phyloP scores from a whole-genome alignment of 306 rosid species.

The Vigna mungo region DNA sequence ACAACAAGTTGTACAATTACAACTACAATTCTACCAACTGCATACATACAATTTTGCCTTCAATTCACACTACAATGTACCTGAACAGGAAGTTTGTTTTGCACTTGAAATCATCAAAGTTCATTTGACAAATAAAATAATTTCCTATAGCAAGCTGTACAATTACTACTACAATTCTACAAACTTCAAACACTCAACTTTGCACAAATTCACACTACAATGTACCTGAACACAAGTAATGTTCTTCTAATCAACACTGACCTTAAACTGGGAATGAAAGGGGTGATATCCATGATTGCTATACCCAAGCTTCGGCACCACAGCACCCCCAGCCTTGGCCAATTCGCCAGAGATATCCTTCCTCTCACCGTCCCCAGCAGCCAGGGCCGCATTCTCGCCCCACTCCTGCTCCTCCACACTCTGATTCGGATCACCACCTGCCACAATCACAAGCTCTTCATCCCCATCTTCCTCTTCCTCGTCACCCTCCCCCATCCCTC shows the following conservation, averaged over 20 bases:
- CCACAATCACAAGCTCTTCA: constrained; percentile 76
- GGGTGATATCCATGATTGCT: constrained; percentile 88
- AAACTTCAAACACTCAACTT: constrained; percentile 38
- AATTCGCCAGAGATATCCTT: constrained; percentile 66
- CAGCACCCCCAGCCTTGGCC: constrained; percentile 51
- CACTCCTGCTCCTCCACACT: constrained; percentile 81
- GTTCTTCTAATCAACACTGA: constrained; percentile 63
- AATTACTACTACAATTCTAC: constrained; percentile 45
- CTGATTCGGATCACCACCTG: constrained; percentile 68
- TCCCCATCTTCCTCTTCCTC: constrained; percentile 76
- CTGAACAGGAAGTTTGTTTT: too few relatives aligned
- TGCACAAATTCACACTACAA: constrained; percentile 28
- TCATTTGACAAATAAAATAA: constrained; percentile 37
- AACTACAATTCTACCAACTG: too few relatives aligned
- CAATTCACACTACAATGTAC: too few relatives aligned
- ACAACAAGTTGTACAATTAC: constrained; percentile 21
- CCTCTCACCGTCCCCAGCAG: constrained; percentile 71
- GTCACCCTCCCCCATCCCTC: constrained; percentile 61
- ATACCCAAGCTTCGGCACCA: constrained; percentile 73
- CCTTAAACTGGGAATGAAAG: constrained; percentile 99
- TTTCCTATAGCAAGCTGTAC: constrained; percentile 43
- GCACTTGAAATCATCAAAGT: constrained; percentile 36
- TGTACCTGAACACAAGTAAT: constrained; percentile 52
- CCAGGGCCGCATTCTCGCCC: constrained; percentile 67
- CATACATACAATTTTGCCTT: too few relatives aligned